phyloP scores from a whole-genome alignment of 805 yeast genomes.

The Kodamaea restingae region DNA sequence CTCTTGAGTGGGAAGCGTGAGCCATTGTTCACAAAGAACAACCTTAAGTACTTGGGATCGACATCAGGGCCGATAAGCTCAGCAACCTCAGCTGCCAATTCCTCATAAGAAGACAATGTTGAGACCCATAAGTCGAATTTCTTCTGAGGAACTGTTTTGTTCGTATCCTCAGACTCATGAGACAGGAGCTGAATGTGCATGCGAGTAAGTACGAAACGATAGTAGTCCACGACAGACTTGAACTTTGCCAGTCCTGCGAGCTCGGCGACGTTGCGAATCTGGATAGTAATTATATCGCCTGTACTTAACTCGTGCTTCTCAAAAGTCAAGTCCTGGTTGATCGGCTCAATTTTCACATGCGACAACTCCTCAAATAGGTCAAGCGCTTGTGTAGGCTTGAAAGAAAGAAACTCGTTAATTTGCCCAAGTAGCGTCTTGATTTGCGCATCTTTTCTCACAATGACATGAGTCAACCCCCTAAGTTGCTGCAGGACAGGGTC shows the following conservation, averaged over 20 bases:
- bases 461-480: constrained; percentile 62
- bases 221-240: constrained; percentile 42
- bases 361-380: constrained; percentile 59
- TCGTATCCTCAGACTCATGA: constrained; percentile 46
- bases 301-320: constrained; percentile 55
- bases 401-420: constrained; percentile 40
- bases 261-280: constrained; percentile 24
- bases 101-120: constrained; percentile 52
- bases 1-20: constrained; percentile 47
- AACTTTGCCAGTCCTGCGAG: constrained; percentile 15
- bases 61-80: constrained; percentile 39
- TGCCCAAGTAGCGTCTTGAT: constrained; percentile 39
- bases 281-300: constrained; percentile 61
- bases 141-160: constrained; percentile 12
- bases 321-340: constrained; percentile 41
- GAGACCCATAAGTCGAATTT: constrained; percentile 67
- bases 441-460: constrained; percentile 46
- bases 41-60: constrained; percentile 58
- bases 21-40: constrained; percentile 60
- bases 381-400: constrained; percentile 30
- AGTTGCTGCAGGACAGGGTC: constrained; percentile 52
- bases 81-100: constrained; percentile 61
- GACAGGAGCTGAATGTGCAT: constrained; percentile 54
- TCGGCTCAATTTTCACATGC: constrained; percentile 45
- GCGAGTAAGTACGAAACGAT: constrained; percentile 54